A percentile compares a stretch with the other conserved stretches of the same genome.
Conservation (phyloP, 768 basidiomycete species). For the Amanita polypyramis region DNA sequence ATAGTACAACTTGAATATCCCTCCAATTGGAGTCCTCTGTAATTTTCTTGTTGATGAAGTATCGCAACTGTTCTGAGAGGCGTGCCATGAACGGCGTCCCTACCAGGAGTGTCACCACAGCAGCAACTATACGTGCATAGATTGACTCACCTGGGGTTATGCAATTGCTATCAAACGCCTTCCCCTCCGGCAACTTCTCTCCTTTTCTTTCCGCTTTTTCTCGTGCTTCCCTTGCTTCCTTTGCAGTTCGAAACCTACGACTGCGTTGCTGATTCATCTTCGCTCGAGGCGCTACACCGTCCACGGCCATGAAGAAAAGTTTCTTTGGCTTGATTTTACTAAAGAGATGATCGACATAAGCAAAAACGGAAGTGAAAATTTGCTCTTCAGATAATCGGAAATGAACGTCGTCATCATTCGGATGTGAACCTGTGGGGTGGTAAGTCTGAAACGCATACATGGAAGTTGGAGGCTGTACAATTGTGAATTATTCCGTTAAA, state of each 20-base stretch:
- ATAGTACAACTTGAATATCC: conserved; percentile 83
- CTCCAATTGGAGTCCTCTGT: conserved; percentile 95
- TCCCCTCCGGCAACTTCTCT: conserved; percentile 85
- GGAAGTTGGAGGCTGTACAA: conserved; percentile 27
- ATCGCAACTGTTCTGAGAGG: conserved; percentile 85
- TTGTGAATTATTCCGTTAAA: conserved; percentile 93
- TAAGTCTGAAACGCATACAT: neutral
- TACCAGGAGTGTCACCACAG: conserved; percentile 16
- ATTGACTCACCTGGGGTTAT: conserved; percentile 81
- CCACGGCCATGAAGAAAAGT: conserved; percentile 97
- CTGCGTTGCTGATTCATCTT: conserved; percentile 99
- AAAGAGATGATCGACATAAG: conserved; percentile 95
- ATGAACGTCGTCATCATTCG: conserved; percentile 92
- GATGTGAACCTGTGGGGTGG: conserved; percentile 64
- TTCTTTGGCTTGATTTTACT: conserved; percentile 97
- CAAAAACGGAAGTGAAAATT: conserved; percentile 94
- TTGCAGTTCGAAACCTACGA: conserved; percentile 88
- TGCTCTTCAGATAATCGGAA: conserved; percentile 94
- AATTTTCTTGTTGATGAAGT: conserved; percentile 98
- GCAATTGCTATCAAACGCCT: conserved; percentile 97
- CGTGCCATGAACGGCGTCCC: conserved; percentile 94
- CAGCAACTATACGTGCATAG: neutral
- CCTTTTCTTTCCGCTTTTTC: conserved; percentile 85
- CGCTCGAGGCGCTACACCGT: conserved; percentile 93
- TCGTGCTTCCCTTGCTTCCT: conserved; percentile 78